Evolutionary conservation across 2,329 filamentous ascomycete genomes (phyloP).

Genomic region (Bipolaris bicolor): DNA sequence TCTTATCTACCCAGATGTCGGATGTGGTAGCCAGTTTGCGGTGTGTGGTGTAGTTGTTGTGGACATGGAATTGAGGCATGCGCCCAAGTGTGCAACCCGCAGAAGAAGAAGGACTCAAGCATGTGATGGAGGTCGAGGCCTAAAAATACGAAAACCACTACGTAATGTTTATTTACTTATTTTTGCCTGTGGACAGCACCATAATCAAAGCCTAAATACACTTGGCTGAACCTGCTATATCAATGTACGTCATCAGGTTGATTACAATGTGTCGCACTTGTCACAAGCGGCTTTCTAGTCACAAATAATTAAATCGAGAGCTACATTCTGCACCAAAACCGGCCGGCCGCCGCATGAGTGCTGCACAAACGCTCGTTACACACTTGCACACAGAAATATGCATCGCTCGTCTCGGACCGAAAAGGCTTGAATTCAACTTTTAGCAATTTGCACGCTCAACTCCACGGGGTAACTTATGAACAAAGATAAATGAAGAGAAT

Average conservation of each 20-base stretch:
- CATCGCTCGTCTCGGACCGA: not conserved
- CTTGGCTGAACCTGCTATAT: too few relatives aligned
- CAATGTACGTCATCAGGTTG: too few relatives aligned
- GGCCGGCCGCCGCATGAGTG: not conserved
- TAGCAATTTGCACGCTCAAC: not conserved
- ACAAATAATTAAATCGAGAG: too few relatives aligned
- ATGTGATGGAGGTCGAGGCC: not conserved
- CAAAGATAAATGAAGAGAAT: constrained; percentile 28
- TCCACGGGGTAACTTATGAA: not conserved
- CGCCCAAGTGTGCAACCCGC: too few relatives aligned
- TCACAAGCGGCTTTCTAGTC: too few relatives aligned
- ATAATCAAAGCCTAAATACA: too few relatives aligned
- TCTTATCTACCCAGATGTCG: not conserved
- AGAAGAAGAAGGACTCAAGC: not conserved
- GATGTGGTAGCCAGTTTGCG: not conserved
- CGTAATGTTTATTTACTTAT: too few relatives aligned
- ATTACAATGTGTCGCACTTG: too few relatives aligned
- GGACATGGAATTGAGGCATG: not conserved
- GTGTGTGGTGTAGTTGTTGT: too few relatives aligned
- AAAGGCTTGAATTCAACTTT: not conserved
- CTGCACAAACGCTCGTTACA: not conserved
- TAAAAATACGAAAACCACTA: not conserved
- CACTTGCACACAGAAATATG: not conserved
- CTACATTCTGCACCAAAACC: too few relatives aligned
- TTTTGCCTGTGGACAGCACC: too few relatives aligned